A percentile compares a stretch with the other conserved stretches of the same genome.
phyloP scores from a whole-genome alignment of 1,139 yeast species.

The Meyerozyma carpophila region DNA sequence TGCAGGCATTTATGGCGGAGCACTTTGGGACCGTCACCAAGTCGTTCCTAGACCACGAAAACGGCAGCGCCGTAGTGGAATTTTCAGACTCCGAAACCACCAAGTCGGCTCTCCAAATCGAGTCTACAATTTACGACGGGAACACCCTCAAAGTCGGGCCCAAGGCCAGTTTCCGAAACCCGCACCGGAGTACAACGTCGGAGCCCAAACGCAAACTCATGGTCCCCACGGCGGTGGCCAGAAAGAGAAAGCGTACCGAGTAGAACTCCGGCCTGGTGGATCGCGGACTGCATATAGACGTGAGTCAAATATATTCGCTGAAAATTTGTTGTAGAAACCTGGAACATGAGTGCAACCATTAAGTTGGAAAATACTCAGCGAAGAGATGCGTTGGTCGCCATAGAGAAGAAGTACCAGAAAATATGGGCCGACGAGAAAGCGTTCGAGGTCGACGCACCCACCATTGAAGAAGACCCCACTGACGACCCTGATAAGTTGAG shows the following conservation, averaged over 20 bases:
- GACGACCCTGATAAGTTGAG: slow-evolving; percentile 68
- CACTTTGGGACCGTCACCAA: background rate
- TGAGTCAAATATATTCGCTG: background rate
- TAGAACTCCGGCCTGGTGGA: background rate
- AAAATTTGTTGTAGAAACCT: slow-evolving; percentile 1
- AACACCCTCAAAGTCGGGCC: background rate
- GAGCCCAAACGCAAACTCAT: background rate
- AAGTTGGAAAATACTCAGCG: slow-evolving; percentile 64
- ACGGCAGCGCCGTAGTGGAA: background rate
- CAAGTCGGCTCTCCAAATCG: background rate
- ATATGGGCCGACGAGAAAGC: slow-evolving; percentile 81
- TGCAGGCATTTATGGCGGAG: background rate
- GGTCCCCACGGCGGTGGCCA: background rate
- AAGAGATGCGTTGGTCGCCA: slow-evolving; percentile 87
- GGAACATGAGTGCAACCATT: slow-evolving; percentile 37
- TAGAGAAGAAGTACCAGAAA: slow-evolving; percentile 85
- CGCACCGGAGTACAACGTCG: background rate
- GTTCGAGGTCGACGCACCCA: slow-evolving; percentile 87
- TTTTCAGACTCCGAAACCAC: background rate
- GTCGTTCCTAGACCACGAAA: background rate
- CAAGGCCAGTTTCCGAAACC: background rate
- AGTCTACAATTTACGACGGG: background rate
- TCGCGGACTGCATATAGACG: background rate
- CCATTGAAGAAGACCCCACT: slow-evolving; percentile 56
- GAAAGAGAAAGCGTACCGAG: background rate